A percentile compares a stretch with the other conserved stretches of the same genome.
phyloP scores from a whole-genome alignment of 495 filamentous ascomycete genomes.

The Tuber calosporum region DNA sequence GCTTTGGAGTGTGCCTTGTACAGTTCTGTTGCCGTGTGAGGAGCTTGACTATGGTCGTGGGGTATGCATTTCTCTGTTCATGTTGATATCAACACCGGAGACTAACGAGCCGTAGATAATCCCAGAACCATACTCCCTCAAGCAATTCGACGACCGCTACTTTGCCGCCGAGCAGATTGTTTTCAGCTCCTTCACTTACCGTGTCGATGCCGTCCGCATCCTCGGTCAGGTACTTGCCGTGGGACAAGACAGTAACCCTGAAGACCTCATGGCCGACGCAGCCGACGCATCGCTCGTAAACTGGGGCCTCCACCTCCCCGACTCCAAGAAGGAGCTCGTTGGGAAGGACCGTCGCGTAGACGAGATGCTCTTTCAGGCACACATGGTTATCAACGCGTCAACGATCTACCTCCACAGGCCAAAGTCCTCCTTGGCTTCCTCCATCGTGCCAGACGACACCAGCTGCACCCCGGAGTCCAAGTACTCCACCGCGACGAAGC shows the following conservation, averaged over 20 bases:
- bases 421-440: slow-evolving; percentile 55
- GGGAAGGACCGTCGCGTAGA: slow-evolving; percentile 63
- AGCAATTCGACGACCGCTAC: slow-evolving; percentile 64
- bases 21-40: slow-evolving; percentile 67
- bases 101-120: slow-evolving; percentile 49
- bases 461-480: slow-evolving; percentile 53
- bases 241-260: slow-evolving; percentile 28
- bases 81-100: neutral
- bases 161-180: slow-evolving; percentile 55
- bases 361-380: slow-evolving; percentile 87
- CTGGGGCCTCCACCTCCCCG: slow-evolving; percentile 74
- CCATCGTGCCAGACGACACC: slow-evolving; percentile 50
- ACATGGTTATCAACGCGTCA: slow-evolving; percentile 71
- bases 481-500: slow-evolving; percentile 51
- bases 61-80: slow-evolving; percentile 45
- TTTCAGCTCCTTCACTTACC: slow-evolving; percentile 75
- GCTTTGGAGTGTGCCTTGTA: slow-evolving; percentile 51
- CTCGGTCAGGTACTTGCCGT: slow-evolving; percentile 65
- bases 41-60: slow-evolving; percentile 61
- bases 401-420: slow-evolving; percentile 69
- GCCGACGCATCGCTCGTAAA: slow-evolving; percentile 72
- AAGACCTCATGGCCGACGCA: slow-evolving; percentile 43
- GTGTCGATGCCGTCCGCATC: slow-evolving; percentile 65
- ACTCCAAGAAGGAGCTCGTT: slow-evolving; percentile 64
- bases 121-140: slow-evolving; percentile 54